Base-by-base conservation (phyloP, 306 rosid species). In the Citrullus mucosospermus region DNA sequence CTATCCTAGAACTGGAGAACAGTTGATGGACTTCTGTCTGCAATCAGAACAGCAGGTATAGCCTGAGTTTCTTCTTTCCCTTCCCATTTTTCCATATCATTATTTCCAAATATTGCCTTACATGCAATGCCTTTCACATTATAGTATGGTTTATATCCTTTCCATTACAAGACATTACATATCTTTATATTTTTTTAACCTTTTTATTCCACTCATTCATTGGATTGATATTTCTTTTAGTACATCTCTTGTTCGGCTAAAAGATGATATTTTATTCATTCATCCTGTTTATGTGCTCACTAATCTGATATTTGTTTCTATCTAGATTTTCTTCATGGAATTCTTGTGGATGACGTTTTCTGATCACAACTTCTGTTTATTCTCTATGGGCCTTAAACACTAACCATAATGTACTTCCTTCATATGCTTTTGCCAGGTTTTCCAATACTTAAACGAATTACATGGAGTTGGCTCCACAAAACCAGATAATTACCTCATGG, bases 1-100 rank as follows among this genome's bases (percentile, higher is more conserved):
- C 86, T 75, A 69, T 88, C 76, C 88, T 83, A 75, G 85, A 87
- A 80, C 85, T 88, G 68, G 30, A 78, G 62, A 78, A 60, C 43
- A 60, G 83, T 73, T 84, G 77, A 87, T 75, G 15, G 39, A 30
- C 61, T 73, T 73, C 28, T 28, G 28, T 28, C 16, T 51, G 77
- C 76, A 3, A 72, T 15, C 43, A 16, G 41, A 28, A 15, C 6
- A 2, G 76, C 38, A 70, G 76, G 76, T 70, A 70, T 20, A 22
- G 39, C 55, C 46, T 70, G 57, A 12, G 34, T 43, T 68, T 43
- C 17, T 41, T 68, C 25, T 39, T 9, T 68, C 46, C 34, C 54
- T 1, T 6, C 41, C 28, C 48, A 0, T 53, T 53, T 53, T 53
- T 25, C 28, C 28, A 44, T 44, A 44, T 44, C 13, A 9, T 44